Evolutionary conservation across 768 basidiomycete species (phyloP), one percentile per base, ranked within the genome.

Genomic region (Serendipita sp.): DNA sequence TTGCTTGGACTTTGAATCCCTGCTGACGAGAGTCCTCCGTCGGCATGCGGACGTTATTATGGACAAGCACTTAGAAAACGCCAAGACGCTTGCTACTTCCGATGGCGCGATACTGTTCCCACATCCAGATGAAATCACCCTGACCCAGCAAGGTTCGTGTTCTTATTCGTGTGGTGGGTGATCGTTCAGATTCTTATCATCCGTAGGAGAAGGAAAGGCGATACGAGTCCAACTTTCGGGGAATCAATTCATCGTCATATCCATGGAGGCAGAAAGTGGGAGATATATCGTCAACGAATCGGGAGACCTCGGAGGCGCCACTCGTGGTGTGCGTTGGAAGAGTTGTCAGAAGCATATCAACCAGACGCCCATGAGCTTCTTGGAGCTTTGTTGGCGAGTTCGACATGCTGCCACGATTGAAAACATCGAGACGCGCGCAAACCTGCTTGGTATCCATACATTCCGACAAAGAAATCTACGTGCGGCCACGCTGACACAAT

Each of bases 371-470:
- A 73, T 73, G 8, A 70, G 80, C 56, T 72, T 94, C 36, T 73
- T 82, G 18, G 80, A 81, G 5, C 36, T 44, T 18, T 18, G 7
- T 34, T 35, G n/a, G 35, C 64, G 13, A 2, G 47, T 15, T 16
- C 44, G 44, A 56, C 13, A n/a, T 5, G n/a, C 68, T 94, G 92
- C 90, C 3, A 90, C 93, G 66, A 78, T 82, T 47, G 89, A 91
- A 64, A 79, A 86, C 15, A 82, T 86, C 8, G 90, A 93, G 72
- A 86, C 89, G 72, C 92, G 91, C 70, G 88, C 86, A n/a, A 82
- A 78, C 67, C 86, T 90, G 69, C 81, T 94, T 8, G 92, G 92
- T n/a, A 74, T 92, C 46, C 83, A 84, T 71, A 83, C 81, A 65
- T 87, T 82, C 73, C 82, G 84, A 15, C 74, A 78, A 30, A 82